Conservation (phyloP, 2,329 filamentous ascomycete genomes). For the Myriosclerotinia duriaeana region DNA sequence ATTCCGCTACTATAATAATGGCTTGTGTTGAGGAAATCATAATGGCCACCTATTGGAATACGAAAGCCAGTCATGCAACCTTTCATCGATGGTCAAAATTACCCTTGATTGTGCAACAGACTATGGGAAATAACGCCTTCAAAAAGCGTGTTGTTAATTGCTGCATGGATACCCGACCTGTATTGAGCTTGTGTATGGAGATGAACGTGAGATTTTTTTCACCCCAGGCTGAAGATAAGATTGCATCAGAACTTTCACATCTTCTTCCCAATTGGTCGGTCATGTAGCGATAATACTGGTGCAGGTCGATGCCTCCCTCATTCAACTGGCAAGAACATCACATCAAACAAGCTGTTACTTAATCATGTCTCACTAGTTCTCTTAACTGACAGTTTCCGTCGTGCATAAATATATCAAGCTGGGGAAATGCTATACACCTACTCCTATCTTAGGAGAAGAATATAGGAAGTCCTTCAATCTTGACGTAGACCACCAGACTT, state of each 20-base stretch:
- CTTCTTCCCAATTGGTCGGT: not conserved
- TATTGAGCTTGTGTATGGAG: not conserved
- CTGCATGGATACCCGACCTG: not conserved
- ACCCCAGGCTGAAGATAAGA: not conserved
- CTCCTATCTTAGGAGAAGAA: not conserved
- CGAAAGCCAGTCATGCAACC: not conserved
- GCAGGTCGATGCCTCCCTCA: constrained; percentile 8
- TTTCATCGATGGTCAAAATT: not conserved
- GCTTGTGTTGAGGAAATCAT: accelerated
- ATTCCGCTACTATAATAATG: accelerated
- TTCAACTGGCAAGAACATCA: no score
- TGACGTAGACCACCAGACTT: no score
- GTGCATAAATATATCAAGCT: not conserved
- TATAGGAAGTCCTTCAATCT: not conserved
- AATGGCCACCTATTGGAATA: not conserved
- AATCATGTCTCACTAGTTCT: not conserved
- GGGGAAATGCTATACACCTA: constrained; percentile 1
- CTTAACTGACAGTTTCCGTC: no score
- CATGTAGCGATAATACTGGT: not conserved
- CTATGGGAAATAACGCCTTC: not conserved
- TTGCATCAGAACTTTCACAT: constrained; percentile 9
- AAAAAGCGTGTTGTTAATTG: not conserved
- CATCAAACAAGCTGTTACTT: no score
- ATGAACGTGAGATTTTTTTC: not conserved
- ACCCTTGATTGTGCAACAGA: not conserved